Conservation (phyloP, 352 stramenopile species). For the Plasmopara viticola region DNA sequence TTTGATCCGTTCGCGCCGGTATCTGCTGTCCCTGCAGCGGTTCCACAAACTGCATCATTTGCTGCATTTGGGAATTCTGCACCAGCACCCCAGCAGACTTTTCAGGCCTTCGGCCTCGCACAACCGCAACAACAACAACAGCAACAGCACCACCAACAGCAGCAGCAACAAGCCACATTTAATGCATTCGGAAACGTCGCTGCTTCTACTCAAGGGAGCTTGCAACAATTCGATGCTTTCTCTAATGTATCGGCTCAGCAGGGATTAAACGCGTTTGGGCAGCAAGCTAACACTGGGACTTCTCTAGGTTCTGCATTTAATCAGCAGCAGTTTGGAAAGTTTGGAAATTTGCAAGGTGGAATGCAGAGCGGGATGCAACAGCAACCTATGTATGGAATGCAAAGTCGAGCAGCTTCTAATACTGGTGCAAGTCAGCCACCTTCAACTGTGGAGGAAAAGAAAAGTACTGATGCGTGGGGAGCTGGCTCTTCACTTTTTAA, state of each 20-base stretch:
- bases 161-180: conserved; percentile 41
- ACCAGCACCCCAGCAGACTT: conserved; percentile 34
- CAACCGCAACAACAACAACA: too few species aligned
- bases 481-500: conserved; percentile 73
- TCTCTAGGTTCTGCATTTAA: conserved; percentile 14
- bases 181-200: conserved; percentile 48
- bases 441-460: conserved; percentile 39
- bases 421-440: conserved; percentile 21
- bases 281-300: conserved; percentile 27
- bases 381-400: conserved; percentile 35
- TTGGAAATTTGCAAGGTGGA: conserved; percentile 36
- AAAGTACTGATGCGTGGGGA: conserved; percentile 72
- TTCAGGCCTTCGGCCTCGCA: conserved; percentile 39
- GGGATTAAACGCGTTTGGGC: conserved; percentile 43
- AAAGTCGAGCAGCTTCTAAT: conserved; percentile 42
- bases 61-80: conserved; percentile 35
- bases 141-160: conserved; percentile 20
- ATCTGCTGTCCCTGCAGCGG: conserved; percentile 15
- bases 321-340: conserved; percentile 39
- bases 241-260: conserved; percentile 30
- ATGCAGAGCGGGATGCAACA: conserved; percentile 22
- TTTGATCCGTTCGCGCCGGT: conserved; percentile 68
- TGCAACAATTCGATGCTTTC: conserved; percentile 41
- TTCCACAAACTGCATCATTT: conserved; percentile 26
- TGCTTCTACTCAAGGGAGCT: conserved; percentile 22